These are phyloP conservation scores for Shiraia bambusicola DNA, from an alignment of 2,329 filamentous ascomycete genomes.

Conservation along the genomic window DNA sequence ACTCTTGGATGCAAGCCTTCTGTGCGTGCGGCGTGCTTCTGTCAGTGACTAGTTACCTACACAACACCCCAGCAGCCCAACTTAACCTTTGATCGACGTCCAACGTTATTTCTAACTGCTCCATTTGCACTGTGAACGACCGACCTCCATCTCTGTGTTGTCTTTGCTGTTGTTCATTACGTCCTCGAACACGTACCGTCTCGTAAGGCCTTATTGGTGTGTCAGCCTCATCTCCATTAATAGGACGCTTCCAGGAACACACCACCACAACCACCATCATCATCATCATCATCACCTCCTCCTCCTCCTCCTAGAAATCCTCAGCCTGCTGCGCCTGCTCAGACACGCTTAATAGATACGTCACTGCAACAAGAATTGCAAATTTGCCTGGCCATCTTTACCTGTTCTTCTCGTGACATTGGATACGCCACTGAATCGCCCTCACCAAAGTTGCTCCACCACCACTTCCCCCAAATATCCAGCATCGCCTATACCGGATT, in stretches of 20 bases:
- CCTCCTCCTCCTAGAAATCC: no score
- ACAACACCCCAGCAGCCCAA: conserved; percentile 16
- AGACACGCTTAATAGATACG: neutral
- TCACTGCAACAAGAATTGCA: no score
- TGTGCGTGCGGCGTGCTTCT: conserved; percentile 20
- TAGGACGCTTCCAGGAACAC: no score
- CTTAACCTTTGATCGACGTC: neutral
- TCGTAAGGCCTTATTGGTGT: conserved; percentile 36
- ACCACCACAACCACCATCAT: no score
- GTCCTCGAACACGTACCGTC: conserved; percentile 38
- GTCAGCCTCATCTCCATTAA: conserved; percentile 16
- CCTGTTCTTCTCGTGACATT: no score
- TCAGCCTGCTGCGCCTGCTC: conserved; percentile 4
- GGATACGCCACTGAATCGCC: no score
- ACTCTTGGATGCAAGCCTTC: conserved; percentile 19
- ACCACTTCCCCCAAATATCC: neutral
- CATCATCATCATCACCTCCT: no score
- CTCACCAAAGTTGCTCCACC: neutral
- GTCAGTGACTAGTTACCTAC: conserved; percentile 17
- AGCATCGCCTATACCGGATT: neutral
- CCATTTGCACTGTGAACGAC: neutral
- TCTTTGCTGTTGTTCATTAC: conserved; percentile 14
- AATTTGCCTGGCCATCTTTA: neutral
- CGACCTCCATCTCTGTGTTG: conserved; percentile 7
- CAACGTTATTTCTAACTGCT: conserved; percentile 9